These are phyloP conservation scores for Coniferiporia sulphurascens DNA, from an alignment of 1,284 basidiomycete genomes.

Conservation along the genomic window DNA sequence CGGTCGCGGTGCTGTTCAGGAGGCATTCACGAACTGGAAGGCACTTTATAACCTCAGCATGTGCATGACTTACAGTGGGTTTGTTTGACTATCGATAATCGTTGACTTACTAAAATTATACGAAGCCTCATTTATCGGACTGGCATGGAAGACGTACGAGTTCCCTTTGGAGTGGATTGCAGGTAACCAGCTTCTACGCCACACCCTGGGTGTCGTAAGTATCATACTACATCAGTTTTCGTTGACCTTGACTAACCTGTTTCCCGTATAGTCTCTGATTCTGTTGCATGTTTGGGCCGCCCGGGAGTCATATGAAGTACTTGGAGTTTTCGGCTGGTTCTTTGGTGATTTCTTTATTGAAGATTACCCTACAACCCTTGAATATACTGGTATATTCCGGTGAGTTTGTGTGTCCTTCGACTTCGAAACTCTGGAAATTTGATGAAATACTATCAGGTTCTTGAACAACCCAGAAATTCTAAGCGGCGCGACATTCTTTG, in stretches of 20 bases:
- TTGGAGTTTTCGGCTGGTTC: slow-evolving; percentile 96
- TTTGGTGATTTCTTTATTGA: slow-evolving; percentile 98
- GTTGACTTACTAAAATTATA: slow-evolving; percentile 5
- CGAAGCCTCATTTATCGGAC: slow-evolving; percentile 71
- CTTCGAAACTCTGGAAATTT: neutral
- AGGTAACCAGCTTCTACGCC: slow-evolving; percentile 84
- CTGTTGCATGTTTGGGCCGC: slow-evolving; percentile 91
- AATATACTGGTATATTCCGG: slow-evolving; percentile 96
- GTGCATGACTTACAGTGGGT: slow-evolving; percentile 90
- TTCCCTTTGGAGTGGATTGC: slow-evolving; percentile 82
- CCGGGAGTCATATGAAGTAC: slow-evolving; percentile 84
- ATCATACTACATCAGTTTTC: neutral
- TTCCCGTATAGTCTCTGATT: slow-evolving; percentile 62
- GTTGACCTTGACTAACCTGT: neutral
- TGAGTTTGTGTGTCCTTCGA: slow-evolving; percentile 28
- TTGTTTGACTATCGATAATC: slow-evolving; percentile 2
- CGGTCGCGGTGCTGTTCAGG: slow-evolving; percentile 72
- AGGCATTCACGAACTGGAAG: slow-evolving; percentile 96
- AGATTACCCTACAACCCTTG: slow-evolving; percentile 85
- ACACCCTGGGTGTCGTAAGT: slow-evolving; percentile 79
- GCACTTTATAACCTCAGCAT: slow-evolving; percentile 87
- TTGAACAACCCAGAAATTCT: slow-evolving; percentile 96
- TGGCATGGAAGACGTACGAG: slow-evolving; percentile 86
- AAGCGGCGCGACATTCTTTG: slow-evolving; percentile 94
- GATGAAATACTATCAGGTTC: slow-evolving; percentile 44